Evolutionary conservation across 768 basidiomycete species (phyloP).

Genomic region (Fomitopsis pulvina): DNA sequence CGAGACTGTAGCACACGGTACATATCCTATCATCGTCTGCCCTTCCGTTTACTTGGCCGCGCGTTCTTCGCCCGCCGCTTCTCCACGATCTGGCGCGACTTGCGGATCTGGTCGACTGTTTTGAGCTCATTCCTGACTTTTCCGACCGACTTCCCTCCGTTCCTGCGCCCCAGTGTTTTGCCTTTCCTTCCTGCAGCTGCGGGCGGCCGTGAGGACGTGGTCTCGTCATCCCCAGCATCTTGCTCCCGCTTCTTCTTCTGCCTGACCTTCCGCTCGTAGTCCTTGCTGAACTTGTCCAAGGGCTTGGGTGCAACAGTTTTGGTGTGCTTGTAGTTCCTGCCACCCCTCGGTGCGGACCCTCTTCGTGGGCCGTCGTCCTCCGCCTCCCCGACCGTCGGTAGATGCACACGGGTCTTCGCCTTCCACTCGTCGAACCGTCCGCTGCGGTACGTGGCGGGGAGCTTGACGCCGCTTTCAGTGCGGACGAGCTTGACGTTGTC

Average conservation of each 20-base stretch:
- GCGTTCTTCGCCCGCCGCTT: conserved; percentile 74
- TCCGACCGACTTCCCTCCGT: conserved; percentile 52
- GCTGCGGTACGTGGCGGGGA: conserved; percentile 89
- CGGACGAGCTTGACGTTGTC: conserved; percentile 93
- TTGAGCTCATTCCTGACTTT: conserved; percentile 81
- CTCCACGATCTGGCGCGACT: conserved; percentile 57
- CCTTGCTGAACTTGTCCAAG: conserved; percentile 62
- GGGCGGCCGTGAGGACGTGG: conserved; percentile 11
- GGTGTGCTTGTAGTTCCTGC: conserved; percentile 70
- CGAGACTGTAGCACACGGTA: not conserved
- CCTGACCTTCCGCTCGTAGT: conserved; percentile 70
- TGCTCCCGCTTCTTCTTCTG: conserved; percentile 52
- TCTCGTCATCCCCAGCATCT: conserved; percentile 16
- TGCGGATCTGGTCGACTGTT: conserved; percentile 82
- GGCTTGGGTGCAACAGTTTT: conserved; percentile 61
- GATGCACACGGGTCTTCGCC: conserved; percentile 57
- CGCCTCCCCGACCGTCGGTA: conserved; percentile 80
- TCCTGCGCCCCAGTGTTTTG: conserved; percentile 31
- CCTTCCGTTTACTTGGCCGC: conserved; percentile 48
- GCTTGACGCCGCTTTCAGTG: conserved; percentile 85
- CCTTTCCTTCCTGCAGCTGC: conserved; percentile 30
- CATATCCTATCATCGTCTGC: conserved; percentile 29
- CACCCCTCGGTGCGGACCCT: conserved; percentile 28
- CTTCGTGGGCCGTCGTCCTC: conserved; percentile 42
- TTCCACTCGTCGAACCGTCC: conserved; percentile 97